Conservation (phyloP, 208 protist genomes). For the Hexamita inflata region DNA sequence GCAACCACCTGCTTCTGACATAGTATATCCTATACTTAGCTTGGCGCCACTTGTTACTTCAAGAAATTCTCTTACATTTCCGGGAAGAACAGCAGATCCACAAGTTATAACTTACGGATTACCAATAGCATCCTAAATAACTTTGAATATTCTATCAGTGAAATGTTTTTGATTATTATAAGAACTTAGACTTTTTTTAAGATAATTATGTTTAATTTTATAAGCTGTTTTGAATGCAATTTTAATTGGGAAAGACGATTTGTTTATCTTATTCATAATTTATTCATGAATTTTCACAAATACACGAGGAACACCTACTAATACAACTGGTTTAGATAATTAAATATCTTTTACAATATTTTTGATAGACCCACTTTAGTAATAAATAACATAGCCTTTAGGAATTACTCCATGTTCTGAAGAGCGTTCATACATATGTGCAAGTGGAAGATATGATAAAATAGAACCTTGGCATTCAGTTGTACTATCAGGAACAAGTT, state of each 20-base stretch:
- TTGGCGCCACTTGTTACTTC: background rate
- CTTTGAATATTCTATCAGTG: conserved; percentile 1
- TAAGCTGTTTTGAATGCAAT: background rate
- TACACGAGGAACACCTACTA: conserved; percentile 4
- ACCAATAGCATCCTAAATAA: background rate
- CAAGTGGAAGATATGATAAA: conserved; percentile 26
- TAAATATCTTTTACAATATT: conserved; percentile 10
- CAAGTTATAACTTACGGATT: background rate
- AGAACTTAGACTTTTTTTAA: background rate
- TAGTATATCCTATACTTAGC: background rate
- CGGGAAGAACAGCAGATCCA: conserved; percentile 10
- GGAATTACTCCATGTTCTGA: background rate
- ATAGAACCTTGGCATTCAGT: no score
- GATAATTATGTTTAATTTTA: conserved; percentile 12
- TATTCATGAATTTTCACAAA: conserved; percentile 5
- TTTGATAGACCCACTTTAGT: background rate
- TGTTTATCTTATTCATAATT: conserved; percentile 8
- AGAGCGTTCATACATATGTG: conserved; percentile 12
- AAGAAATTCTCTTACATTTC: background rate
- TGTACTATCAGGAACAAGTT: background rate
- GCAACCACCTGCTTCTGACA: background rate
- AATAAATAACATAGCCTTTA: conserved; percentile 1
- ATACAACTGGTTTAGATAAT: background rate
- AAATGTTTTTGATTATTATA: background rate
- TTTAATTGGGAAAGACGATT: background rate